phyloP scores from a whole-genome alignment of 2,329 filamentous ascomycete genomes.

The Metarhizium rileyi region DNA sequence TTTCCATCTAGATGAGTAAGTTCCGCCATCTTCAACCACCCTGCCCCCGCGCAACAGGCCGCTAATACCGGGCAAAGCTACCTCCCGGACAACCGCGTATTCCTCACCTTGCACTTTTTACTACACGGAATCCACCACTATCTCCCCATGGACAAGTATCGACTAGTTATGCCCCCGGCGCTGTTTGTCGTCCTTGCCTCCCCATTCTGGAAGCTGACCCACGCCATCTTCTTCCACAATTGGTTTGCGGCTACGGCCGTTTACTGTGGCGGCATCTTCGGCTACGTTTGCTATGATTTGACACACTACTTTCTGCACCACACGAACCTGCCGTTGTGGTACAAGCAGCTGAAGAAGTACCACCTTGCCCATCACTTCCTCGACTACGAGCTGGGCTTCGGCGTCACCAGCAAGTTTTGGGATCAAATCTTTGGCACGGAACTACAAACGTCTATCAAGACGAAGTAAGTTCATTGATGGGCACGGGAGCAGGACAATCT shows the following conservation, averaged over 20 bases:
- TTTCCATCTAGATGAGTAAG: constrained; percentile 89
- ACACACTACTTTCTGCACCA: constrained; percentile 99
- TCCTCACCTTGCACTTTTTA: constrained; percentile 79
- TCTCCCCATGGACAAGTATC: constrained; percentile 96
- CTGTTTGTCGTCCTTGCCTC: constrained; percentile 74
- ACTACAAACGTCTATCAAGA: constrained; percentile 37
- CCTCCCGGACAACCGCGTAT: constrained; percentile 85
- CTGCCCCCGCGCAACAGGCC: neutral
- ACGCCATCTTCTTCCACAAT: constrained; percentile 69
- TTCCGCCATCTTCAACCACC: neutral
- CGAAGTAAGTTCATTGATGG: constrained; percentile 15
- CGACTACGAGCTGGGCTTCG: constrained; percentile 95
- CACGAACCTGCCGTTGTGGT: constrained; percentile 81
- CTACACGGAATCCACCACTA: constrained; percentile 98
- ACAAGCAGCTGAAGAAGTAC: constrained; percentile 90
- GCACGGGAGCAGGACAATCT: neutral
- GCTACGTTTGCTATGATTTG: constrained; percentile 92
- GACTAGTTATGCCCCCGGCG: constrained; percentile 92
- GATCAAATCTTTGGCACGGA: constrained; percentile 87
- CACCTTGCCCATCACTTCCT: constrained; percentile 96
- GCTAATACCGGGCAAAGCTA: constrained; percentile 43
- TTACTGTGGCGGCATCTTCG: constrained; percentile 86
- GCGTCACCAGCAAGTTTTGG: constrained; percentile 95
- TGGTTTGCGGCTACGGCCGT: constrained; percentile 74
- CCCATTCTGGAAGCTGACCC: constrained; percentile 89